Evolutionary conservation across 306 rosid genomes (phyloP), one percentile per base, ranked within the genome.

Genomic region (Cucumis melo): DNA sequence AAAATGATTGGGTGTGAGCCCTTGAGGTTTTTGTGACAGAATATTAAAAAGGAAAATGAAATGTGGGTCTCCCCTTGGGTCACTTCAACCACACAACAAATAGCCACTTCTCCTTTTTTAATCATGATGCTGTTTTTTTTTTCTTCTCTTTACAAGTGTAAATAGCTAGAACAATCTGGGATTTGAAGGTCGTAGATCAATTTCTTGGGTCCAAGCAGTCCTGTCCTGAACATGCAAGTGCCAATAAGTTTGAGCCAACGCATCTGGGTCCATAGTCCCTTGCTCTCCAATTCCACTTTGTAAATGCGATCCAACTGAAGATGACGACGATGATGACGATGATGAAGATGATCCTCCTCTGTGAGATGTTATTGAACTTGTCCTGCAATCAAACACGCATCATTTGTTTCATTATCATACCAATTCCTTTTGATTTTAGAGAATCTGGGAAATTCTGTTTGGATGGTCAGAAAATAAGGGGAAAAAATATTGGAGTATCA

Each of bases 181-280:
- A 41, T 55, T 61, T 34, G 90, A 79, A 32, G 97, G 88, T 70
- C 95, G 89, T 42, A 94, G 89, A 78, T 92, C 97, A 56, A 94
- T 89, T 81, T 94, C 99, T 44, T 89, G 96, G 80, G 99, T 92
- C 99, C 99, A 94, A 74, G 96, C 91, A 21, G 80, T 83, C 7
- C 87, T 84, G 81, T 94, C 96, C 83, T 94, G 99, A 79, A 83
- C 46, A 34, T 94, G 99, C 73, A 94, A 85, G 44, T 90, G 89
- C 99, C 99, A 94, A 80, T 90, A 94, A 73, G 93, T 90, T 21
- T 89, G 97, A 83, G 99, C 99, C 85, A 94, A 38, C 20, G 88
- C 89, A 60, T 94, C 92, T 0, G 98, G 98, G 87, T 94, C 95
- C 96, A 91, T 80, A 0, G 78, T 61, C 23, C 77, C 88, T 38